Evolutionary conservation across 2,329 filamentous ascomycete genomes (phyloP), one percentile per base, ranked within the genome.

Genomic region (Paecilomyces sp.): DNA sequence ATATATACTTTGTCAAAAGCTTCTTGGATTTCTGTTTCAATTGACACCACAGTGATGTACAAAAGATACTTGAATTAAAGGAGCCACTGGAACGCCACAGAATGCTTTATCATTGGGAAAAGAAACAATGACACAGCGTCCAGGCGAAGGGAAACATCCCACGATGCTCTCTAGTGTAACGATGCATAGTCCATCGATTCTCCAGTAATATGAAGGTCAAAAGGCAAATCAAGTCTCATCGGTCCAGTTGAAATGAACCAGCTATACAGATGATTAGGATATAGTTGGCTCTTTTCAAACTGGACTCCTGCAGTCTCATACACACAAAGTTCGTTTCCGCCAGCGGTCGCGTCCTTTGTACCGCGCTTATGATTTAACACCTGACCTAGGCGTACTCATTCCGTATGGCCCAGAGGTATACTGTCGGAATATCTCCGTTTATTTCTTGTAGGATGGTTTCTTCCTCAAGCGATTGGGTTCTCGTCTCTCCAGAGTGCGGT

Each of bases 381-480:
- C 36, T 47, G 36, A 7, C 36, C 36, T 33, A 33, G n/a, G n/a
- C 13, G 36, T 47, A 4, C 36, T 18, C 13, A 11, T 33, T 47
- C 36, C 36, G n/a, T 47, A 47, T 15, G 15, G 3, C n/a, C 1
- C 15, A 41, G 36, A 47, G 3, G 4, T 18, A 8, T 5, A 12
- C 13, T 18, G n/a, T 47, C 13, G 36, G n/a, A n/a, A 18, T 30
- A 15, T 6, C 7, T 15, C 13, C 24, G 54, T 25, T 31, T 12
- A 31, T 55, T 22, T 47, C 36, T 47, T 55, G 54, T 47, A 57
- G 12, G 18, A 47, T 13, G 57, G 18, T 50, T 68, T 67, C 61
- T 72, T 72, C 55, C 68, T 60, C 59, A 72, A 62, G 41, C 69
- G 65, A 56, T 70, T 71, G 55, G 69, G 68, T 59, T 72, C 69